These are phyloP conservation scores for Arthroderma uncinatum DNA, from an alignment of 2,329 filamentous ascomycete genomes.

Conservation along the genomic window DNA sequence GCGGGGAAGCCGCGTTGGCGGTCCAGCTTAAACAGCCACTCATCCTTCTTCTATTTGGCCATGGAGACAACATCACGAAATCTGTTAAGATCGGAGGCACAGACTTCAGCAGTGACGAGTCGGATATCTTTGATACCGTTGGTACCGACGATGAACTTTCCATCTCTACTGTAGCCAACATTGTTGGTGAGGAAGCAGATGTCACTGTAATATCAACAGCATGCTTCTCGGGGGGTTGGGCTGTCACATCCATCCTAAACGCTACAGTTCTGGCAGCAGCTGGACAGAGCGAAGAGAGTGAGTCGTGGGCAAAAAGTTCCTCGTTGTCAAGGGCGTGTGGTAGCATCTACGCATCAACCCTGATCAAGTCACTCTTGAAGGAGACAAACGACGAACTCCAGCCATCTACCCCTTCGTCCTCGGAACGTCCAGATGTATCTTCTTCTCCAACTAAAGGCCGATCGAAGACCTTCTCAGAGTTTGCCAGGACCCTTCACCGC, in stretches of 20 bases:
- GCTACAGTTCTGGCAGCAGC: constrained; percentile 7
- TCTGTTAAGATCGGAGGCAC: constrained; percentile 5
- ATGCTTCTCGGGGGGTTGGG: constrained; percentile 11
- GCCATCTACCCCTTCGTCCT: background rate
- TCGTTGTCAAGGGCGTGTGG: constrained; percentile 7
- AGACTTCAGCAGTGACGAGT: background rate
- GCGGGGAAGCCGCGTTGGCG: constrained; percentile 7
- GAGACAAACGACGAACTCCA: background rate
- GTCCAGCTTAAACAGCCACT: constrained; percentile 5
- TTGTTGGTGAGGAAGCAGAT: background rate
- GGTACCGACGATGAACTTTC: background rate
- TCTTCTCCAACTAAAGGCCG: constrained; percentile 9
- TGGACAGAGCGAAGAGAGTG: background rate
- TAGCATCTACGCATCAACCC: constrained; percentile 7
- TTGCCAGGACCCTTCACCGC: background rate
- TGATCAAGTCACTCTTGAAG: constrained; percentile 7
- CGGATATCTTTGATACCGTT: background rate
- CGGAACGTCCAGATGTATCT: background rate
- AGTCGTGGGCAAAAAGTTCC: constrained; percentile 4
- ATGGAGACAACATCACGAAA: constrained; percentile 6
- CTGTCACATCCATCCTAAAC: constrained; percentile 8
- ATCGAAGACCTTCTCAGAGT: constrained; percentile 9
- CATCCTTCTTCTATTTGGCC: constrained; percentile 10
- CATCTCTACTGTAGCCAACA: constrained; percentile 3
- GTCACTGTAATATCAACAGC: constrained; percentile 9